A percentile compares a stretch with the other conserved stretches of the same genome.
Evolutionary conservation across 352 stramenopile species (phyloP).

Genomic region (Phytophthora tubulina): DNA sequence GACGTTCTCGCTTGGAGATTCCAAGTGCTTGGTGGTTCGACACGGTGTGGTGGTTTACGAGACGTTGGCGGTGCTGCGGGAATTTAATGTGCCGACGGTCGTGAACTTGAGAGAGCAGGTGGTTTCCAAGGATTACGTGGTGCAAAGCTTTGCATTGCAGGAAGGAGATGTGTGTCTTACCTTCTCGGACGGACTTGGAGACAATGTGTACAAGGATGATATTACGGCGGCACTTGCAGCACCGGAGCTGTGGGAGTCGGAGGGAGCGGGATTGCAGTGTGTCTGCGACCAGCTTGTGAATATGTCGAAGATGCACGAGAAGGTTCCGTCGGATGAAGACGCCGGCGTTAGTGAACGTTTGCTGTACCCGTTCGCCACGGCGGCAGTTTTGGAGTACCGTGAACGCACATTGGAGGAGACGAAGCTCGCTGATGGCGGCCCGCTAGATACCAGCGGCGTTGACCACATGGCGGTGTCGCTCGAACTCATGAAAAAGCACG

Average conservation of each 20-base stretch:
- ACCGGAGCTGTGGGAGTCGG: slow-evolving; percentile 34
- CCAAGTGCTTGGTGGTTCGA: slow-evolving; percentile 75
- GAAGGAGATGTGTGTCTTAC: slow-evolving; percentile 70
- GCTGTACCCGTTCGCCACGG: slow-evolving; percentile 75
- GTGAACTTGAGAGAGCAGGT: slow-evolving; percentile 70
- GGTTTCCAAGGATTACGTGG: slow-evolving; percentile 64
- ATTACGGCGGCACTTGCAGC: slow-evolving; percentile 42
- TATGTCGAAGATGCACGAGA: slow-evolving; percentile 50
- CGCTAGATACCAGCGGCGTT: slow-evolving; percentile 33
- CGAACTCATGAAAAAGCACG: slow-evolving; percentile 60
- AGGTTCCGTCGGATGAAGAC: slow-evolving; percentile 9
- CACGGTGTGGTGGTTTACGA: slow-evolving; percentile 67
- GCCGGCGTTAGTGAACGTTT: background rate
- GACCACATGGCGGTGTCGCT: slow-evolving; percentile 62
- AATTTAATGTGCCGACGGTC: slow-evolving; percentile 86
- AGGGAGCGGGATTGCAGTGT: slow-evolving; percentile 46
- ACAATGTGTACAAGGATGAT: slow-evolving; percentile 88
- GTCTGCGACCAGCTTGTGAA: slow-evolving; percentile 66
- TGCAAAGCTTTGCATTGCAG: slow-evolving; percentile 72
- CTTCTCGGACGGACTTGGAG: slow-evolving; percentile 80
- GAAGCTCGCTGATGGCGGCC: slow-evolving; percentile 14
- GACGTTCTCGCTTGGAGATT: slow-evolving; percentile 84
- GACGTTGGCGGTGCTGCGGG: slow-evolving; percentile 67
- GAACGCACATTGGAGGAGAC: slow-evolving; percentile 58
- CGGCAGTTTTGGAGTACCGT: slow-evolving; percentile 70